Evolutionary conservation across 176 grass and related monocot species (phyloP).

Genomic region (Carex kokanica): DNA sequence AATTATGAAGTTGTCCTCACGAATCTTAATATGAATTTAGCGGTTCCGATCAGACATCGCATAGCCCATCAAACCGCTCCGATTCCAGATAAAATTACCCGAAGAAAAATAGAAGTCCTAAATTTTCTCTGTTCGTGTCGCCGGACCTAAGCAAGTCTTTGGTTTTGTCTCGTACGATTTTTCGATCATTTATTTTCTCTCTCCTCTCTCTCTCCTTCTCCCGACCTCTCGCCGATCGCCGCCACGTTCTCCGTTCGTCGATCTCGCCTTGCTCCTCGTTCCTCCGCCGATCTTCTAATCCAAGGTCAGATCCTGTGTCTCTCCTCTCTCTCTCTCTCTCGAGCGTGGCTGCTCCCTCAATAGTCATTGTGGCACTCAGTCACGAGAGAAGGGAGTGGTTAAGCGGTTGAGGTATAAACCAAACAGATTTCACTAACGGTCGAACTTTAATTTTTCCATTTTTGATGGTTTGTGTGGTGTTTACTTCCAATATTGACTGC

Average conservation of each 20-base stretch:
- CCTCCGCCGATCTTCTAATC: constrained; percentile 14
- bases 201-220: neutral
- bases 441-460: neutral
- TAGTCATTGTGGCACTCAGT: neutral
- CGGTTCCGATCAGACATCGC: no score
- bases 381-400: neutral
- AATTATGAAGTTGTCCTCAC: no score
- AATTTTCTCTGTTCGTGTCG: constrained; percentile 17
- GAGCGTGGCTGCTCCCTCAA: neutral
- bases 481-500: neutral
- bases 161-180: constrained; percentile 1
- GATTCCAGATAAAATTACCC: neutral
- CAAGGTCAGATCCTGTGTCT: constrained; percentile 24
- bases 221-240: constrained; percentile 12
- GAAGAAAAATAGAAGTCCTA: neutral
- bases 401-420: constrained; percentile 2
- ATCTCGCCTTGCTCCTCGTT: neutral
- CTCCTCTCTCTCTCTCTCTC: neutral
- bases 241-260: constrained; percentile 8
- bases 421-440: neutral
- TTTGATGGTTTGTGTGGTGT: neutral
- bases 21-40: no score
- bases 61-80: no score
- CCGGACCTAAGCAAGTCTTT: constrained; percentile 8
- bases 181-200: neutral